A percentile compares a stretch with the other conserved stretches of the same genome.
phyloP scores from a whole-genome alignment of 805 yeast genomes.

The Metschnikowia arizonensis region DNA sequence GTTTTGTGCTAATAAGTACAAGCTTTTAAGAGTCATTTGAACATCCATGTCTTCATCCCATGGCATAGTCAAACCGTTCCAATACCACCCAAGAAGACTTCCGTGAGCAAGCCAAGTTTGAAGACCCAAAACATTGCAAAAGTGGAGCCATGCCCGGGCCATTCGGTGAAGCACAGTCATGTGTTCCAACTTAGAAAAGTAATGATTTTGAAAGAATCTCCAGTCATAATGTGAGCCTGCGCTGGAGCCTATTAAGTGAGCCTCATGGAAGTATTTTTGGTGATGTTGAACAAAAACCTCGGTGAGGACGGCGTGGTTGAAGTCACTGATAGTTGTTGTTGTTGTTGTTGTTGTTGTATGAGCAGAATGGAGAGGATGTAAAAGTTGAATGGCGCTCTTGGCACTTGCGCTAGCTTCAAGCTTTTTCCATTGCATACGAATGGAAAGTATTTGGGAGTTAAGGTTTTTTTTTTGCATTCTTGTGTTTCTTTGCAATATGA shows the following conservation, averaged over 20 bases:
- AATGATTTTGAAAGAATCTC: slow-evolving; percentile 18
- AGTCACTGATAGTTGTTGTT: neutral
- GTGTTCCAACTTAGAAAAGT: slow-evolving; percentile 26
- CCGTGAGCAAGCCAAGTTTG: slow-evolving; percentile 67
- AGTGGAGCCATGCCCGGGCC: slow-evolving; percentile 49
- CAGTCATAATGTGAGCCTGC: slow-evolving; percentile 21
- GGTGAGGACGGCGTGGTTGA: neutral
- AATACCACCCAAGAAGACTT: slow-evolving; percentile 56
- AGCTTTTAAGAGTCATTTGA: slow-evolving; percentile 51
- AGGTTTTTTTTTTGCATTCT: neutral
- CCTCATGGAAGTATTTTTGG: slow-evolving; percentile 17
- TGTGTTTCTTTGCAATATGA: neutral
- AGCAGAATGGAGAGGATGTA: neutral
- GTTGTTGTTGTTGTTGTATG: neutral
- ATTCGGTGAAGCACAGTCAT: slow-evolving; percentile 39
- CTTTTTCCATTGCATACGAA: neutral
- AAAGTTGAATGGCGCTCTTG: neutral
- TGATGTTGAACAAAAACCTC: neutral
- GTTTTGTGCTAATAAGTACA: slow-evolving; percentile 43
- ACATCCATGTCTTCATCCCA: slow-evolving; percentile 70
- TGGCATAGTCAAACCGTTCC: slow-evolving; percentile 59
- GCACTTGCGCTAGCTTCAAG: neutral
- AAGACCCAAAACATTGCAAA: slow-evolving; percentile 42
- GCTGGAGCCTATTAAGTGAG: slow-evolving; percentile 5
- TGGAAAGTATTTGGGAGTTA: neutral